Evolutionary conservation across 257 asterid genomes (phyloP).

Genomic region (Ophiorrhiza pumila): DNA sequence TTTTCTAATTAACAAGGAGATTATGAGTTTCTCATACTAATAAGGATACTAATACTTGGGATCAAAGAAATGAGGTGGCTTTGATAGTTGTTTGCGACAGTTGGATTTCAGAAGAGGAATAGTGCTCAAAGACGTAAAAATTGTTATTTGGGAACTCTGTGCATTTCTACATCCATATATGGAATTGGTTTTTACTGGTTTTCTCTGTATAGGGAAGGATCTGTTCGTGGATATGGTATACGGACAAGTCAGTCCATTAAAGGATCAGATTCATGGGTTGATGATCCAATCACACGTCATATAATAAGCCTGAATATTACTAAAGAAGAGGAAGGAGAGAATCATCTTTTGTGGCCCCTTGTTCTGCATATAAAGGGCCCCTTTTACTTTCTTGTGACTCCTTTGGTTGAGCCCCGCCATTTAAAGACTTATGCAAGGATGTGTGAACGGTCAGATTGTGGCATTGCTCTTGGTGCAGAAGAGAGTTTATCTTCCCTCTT

Average conservation of each 20-base stretch:
- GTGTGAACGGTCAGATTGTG: slow-evolving; percentile 70
- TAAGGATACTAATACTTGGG: too few species aligned
- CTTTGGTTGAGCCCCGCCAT: slow-evolving; percentile 82
- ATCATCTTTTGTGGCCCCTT: slow-evolving; percentile 71
- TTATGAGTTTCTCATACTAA: too few species aligned
- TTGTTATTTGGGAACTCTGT: too few species aligned
- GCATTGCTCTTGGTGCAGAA: slow-evolving; percentile 67
- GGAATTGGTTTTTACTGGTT: background rate
- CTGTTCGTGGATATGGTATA: slow-evolving; percentile 82
- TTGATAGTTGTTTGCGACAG: too few species aligned
- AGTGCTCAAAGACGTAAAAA: too few species aligned
- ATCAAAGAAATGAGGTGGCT: too few species aligned
- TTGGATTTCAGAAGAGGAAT: too few species aligned
- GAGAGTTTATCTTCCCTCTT: slow-evolving; percentile 71
- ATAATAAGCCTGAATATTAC: slow-evolving; percentile 55
- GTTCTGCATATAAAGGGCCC: slow-evolving; percentile 71
- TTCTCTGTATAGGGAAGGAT: slow-evolving; percentile 66
- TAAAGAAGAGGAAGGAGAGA: slow-evolving; percentile 54
- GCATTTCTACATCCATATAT: background rate
- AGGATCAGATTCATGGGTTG: slow-evolving; percentile 97
- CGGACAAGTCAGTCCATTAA: slow-evolving; percentile 66
- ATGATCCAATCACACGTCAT: slow-evolving; percentile 91
- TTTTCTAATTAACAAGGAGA: background rate
- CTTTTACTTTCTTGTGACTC: slow-evolving; percentile 63
- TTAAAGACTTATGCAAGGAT: slow-evolving; percentile 67